These are phyloP conservation scores for Nicotiana otophora DNA, from an alignment of 257 asterid species.

Conservation along the genomic window DNA sequence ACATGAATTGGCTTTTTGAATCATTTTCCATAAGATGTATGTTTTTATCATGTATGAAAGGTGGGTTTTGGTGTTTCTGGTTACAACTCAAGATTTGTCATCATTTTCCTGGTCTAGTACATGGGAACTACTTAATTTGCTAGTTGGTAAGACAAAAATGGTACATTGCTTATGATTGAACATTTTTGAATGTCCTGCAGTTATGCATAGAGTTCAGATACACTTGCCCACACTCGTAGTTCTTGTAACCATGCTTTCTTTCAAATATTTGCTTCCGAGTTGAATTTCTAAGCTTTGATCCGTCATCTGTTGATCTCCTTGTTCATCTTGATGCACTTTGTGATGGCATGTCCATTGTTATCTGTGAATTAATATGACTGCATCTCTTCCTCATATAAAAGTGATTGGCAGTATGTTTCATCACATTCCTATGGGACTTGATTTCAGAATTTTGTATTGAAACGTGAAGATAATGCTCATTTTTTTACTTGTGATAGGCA, in stretches of 20 bases:
- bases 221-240: neutral
- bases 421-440: neutral
- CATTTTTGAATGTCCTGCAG: neutral
- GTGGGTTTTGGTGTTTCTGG: neutral
- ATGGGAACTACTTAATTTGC: neutral
- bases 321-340: constrained; percentile 10
- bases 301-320: neutral
- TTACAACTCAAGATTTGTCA: neutral
- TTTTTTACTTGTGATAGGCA: neutral
- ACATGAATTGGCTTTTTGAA: constrained; percentile 9
- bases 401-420: neutral
- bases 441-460: neutral
- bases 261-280: neutral
- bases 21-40: neutral
- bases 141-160: neutral
- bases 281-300: neutral
- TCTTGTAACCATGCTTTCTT: neutral
- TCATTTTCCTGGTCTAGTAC: neutral
- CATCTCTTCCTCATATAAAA: neutral
- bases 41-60: neutral
- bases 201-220: neutral
- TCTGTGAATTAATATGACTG: neutral
- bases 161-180: neutral
- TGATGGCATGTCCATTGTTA: constrained; percentile 2
- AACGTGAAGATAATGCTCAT: neutral